Evolutionary conservation across 306 rosid genomes (phyloP).

Genomic region (Lathyrus sativus): DNA sequence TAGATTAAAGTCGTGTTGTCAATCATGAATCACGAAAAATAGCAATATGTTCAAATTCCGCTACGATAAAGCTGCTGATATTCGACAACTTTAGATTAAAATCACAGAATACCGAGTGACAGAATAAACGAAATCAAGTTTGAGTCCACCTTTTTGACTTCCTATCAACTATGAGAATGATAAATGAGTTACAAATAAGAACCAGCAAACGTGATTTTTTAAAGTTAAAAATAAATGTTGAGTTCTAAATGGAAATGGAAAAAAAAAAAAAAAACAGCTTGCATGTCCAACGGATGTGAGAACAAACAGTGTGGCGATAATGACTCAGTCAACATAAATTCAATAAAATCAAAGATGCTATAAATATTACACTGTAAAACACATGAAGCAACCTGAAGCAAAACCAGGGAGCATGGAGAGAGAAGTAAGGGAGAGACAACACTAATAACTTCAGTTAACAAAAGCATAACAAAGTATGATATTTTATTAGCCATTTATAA

Average conservation of each 20-base stretch:
- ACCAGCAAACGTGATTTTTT: slow-evolving; percentile 25
- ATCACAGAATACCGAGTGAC: slow-evolving; percentile 20
- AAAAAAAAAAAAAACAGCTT: slow-evolving; percentile 15
- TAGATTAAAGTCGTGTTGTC: not conserved
- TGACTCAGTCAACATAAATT: slow-evolving; percentile 30
- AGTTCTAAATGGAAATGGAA: slow-evolving; percentile 5
- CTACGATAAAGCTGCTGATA: not conserved
- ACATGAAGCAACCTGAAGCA: slow-evolving; percentile 39
- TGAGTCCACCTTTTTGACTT: slow-evolving; percentile 43
- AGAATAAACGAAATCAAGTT: slow-evolving; percentile 32
- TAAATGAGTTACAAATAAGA: slow-evolving; percentile 18
- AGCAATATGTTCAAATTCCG: not conserved
- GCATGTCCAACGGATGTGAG: slow-evolving; percentile 33
- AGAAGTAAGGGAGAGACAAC: slow-evolving; percentile 36
- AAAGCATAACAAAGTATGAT: slow-evolving; percentile 34
- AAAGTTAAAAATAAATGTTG: not conserved
- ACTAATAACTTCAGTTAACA: slow-evolving; percentile 35
- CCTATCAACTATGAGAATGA: slow-evolving; percentile 29
- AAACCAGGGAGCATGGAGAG: slow-evolving; percentile 34
- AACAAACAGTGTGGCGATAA: slow-evolving; percentile 36
- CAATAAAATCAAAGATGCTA: slow-evolving; percentile 32
- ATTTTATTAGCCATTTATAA: slow-evolving; percentile 26
- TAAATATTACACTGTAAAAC: slow-evolving; percentile 28
- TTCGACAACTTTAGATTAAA: not conserved
- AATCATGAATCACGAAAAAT: not conserved